Conservation (phyloP, 1,139 yeast genomes). For the Suhomyces panamericanus region DNA sequence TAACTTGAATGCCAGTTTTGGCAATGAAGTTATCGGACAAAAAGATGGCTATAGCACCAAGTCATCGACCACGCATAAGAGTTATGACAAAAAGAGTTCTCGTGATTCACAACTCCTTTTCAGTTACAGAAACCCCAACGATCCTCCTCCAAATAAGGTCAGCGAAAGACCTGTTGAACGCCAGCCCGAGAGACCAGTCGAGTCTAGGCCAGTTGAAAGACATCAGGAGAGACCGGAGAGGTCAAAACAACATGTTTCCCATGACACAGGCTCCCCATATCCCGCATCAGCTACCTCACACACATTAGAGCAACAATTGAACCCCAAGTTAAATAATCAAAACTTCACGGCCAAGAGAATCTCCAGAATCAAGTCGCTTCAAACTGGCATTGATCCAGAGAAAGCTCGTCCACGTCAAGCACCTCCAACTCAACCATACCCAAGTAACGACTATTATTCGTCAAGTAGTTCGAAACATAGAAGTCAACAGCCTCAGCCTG, state of each 20-base stretch:
- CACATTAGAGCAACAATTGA: conserved; percentile 16
- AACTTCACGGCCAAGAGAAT: conserved; percentile 15
- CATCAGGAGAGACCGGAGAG: neutral
- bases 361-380: conserved; percentile 15
- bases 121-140: conserved; percentile 31
- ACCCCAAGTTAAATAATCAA: conserved; percentile 12
- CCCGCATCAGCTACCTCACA: conserved; percentile 20
- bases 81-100: conserved; percentile 17
- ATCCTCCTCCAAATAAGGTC: conserved; percentile 3
- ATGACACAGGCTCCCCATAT: conserved; percentile 24
- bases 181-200: neutral
- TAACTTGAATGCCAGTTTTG: conserved; percentile 22
- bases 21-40: conserved; percentile 10
- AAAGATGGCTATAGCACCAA: conserved; percentile 7
- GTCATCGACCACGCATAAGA: conserved; percentile 9
- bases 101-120: conserved; percentile 36
- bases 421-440: conserved; percentile 14
- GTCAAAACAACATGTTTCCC: neutral
- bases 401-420: conserved; percentile 14
- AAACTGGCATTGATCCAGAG: conserved; percentile 11
- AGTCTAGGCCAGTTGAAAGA: neutral
- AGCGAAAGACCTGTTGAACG: conserved; percentile 1
- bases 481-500: conserved; percentile 4
- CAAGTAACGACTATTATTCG: conserved; percentile 1
- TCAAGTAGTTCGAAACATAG: conserved; percentile 4